These are phyloP conservation scores for Scheffersomyces titani DNA, from an alignment of 1,139 yeast species.

Conservation along the genomic window DNA sequence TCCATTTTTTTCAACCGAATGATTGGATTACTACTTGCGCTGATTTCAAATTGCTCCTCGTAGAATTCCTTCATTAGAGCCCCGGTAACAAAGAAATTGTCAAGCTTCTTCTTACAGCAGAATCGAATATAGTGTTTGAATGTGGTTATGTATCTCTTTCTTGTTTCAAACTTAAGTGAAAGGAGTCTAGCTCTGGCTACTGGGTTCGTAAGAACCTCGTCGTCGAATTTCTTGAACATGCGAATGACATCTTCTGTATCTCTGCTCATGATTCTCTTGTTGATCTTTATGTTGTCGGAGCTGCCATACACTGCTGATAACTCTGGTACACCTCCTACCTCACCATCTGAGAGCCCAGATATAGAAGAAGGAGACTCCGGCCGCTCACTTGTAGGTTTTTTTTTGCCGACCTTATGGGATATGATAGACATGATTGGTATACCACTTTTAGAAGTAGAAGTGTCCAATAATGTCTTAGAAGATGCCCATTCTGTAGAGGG, in stretches of 20 bases:
- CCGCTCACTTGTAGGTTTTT: background rate
- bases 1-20: constrained; percentile 19
- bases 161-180: constrained; percentile 16
- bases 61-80: constrained; percentile 19
- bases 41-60: constrained; percentile 14
- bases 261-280: constrained; percentile 18
- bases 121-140: constrained; percentile 18
- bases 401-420: constrained; percentile 8
- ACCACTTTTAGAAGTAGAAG: background rate
- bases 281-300: constrained; percentile 15
- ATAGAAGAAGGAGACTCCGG: background rate
- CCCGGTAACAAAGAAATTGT: constrained; percentile 17
- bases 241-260: constrained; percentile 17
- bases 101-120: constrained; percentile 13
- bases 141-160: constrained; percentile 18
- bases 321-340: background rate
- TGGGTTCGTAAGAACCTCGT: constrained; percentile 17
- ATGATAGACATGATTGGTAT: constrained; percentile 10
- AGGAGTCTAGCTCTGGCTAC: constrained; percentile 17
- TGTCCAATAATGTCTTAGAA: background rate
- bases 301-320: background rate
- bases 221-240: constrained; percentile 19
- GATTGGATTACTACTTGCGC: constrained; percentile 16
- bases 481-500: background rate
- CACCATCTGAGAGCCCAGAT: background rate